phyloP scores from a whole-genome alignment of 805 yeast species.

The Saturnispora kantuleensis region DNA sequence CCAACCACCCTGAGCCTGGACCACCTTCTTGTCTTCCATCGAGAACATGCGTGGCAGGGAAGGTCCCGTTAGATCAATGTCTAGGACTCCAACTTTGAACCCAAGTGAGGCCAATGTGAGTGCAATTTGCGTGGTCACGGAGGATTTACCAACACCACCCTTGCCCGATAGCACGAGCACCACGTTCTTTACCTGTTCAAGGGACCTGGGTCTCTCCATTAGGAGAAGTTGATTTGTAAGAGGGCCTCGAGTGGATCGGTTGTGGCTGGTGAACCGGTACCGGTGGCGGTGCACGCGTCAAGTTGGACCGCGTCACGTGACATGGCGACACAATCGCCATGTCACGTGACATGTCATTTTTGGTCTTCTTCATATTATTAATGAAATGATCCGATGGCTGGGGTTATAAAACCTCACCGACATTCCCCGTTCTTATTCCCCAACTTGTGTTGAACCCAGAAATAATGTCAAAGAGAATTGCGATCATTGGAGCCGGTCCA shows the following conservation, averaged over 20 bases:
- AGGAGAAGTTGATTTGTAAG: too few species aligned
- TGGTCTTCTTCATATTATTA: background rate
- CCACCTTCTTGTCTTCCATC: slow-evolving; percentile 67
- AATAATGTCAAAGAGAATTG: slow-evolving; percentile 14
- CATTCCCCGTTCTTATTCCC: background rate
- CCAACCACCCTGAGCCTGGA: slow-evolving; percentile 90
- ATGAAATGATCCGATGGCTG: slow-evolving; percentile 3
- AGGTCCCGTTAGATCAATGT: slow-evolving; percentile 94
- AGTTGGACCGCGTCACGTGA: slow-evolving; percentile 1
- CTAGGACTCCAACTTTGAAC: slow-evolving; percentile 83
- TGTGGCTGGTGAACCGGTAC: background rate
- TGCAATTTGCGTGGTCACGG: slow-evolving; percentile 91
- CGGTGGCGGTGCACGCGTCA: background rate
- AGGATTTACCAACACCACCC: slow-evolving; percentile 96
- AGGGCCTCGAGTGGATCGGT: too few species aligned
- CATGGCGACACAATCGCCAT: slow-evolving; percentile 1
- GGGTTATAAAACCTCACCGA: background rate
- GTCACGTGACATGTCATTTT: background rate
- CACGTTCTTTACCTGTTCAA: slow-evolving; percentile 56
- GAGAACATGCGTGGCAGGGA: slow-evolving; percentile 96
- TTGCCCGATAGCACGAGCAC: slow-evolving; percentile 82
- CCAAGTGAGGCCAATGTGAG: slow-evolving; percentile 65
- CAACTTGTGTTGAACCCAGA: background rate
- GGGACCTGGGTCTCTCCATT: slow-evolving; percentile 18
- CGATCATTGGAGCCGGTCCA: slow-evolving; percentile 30